phyloP scores from a whole-genome alignment of 495 filamentous ascomycete species.

The Oleoguttula mirabilis region DNA sequence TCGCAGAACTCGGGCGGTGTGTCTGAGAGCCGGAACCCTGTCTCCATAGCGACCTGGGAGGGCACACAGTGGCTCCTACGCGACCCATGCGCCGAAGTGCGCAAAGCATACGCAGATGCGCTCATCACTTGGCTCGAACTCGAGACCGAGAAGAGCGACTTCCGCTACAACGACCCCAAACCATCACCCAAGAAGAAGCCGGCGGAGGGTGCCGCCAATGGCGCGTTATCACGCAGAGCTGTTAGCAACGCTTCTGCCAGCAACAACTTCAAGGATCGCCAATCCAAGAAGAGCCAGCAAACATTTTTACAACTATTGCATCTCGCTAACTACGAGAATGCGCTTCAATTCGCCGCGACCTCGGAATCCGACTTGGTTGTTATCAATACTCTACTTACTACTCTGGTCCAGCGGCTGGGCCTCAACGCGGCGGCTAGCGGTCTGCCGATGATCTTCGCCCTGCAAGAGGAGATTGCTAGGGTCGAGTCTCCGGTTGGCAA shows the following conservation, averaged over 20 bases:
- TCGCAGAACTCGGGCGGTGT: slow-evolving; percentile 41
- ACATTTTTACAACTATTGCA: slow-evolving; percentile 76
- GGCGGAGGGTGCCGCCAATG: slow-evolving; percentile 28
- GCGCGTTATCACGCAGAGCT: slow-evolving; percentile 45
- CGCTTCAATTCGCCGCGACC: slow-evolving; percentile 46
- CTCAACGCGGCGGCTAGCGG: slow-evolving; percentile 69
- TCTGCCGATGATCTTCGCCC: slow-evolving; percentile 72
- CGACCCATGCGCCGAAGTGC: slow-evolving; percentile 61
- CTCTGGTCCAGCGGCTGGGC: slow-evolving; percentile 63
- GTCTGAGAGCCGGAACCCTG: slow-evolving; percentile 55
- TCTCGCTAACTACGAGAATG: slow-evolving; percentile 75
- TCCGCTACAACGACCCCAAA: slow-evolving; percentile 43
- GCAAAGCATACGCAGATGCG: slow-evolving; percentile 72
- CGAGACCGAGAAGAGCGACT: slow-evolving; percentile 60
- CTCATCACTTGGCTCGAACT: slow-evolving; percentile 67
- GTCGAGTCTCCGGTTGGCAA: slow-evolving; percentile 51
- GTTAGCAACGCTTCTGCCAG: slow-evolving; percentile 57
- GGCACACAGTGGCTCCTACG: slow-evolving; percentile 80
- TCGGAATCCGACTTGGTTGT: slow-evolving; percentile 52
- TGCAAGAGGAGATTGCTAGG: slow-evolving; percentile 71
- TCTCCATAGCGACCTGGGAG: slow-evolving; percentile 75
- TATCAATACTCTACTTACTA: slow-evolving; percentile 60
- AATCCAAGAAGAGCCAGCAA: slow-evolving; percentile 28
- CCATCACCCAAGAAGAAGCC: slow-evolving; percentile 26
- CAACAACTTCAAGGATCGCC: slow-evolving; percentile 45